These are phyloP conservation scores for Penstemon davidsonii DNA, from an alignment of 257 asterid genomes.

Conservation along the genomic window DNA sequence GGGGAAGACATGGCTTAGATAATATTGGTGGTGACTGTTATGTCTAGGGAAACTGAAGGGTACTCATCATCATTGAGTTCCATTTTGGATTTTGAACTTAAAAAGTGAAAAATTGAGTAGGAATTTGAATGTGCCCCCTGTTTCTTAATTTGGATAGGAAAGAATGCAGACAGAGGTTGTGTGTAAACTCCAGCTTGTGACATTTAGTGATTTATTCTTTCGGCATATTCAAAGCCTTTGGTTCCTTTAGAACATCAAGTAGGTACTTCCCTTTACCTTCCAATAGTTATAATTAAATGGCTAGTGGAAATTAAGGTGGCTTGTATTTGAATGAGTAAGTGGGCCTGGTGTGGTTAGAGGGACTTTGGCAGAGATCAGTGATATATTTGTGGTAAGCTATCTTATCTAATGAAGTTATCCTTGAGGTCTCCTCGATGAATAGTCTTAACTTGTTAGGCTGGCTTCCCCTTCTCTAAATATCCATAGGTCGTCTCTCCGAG, in stretches of 20 bases:
- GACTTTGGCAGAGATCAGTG: too few species aligned
- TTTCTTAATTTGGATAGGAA: background rate
- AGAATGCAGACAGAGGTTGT: background rate
- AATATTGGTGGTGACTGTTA: background rate
- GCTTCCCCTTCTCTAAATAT: background rate
- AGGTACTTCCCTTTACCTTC: background rate
- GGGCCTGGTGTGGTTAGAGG: too few species aligned
- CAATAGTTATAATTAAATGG: background rate
- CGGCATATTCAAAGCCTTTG: background rate
- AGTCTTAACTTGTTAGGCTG: background rate
- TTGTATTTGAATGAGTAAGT: background rate
- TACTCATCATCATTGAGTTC: background rate
- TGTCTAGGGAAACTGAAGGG: background rate
- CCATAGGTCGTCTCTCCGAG: too few species aligned
- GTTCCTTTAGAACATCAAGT: background rate
- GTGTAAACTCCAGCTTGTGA: background rate
- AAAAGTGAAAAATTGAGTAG: background rate
- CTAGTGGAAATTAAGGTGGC: background rate
- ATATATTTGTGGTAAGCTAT: too few species aligned
- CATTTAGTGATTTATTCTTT: background rate
- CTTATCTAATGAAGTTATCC: background rate
- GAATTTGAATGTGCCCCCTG: background rate
- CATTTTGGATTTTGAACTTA: background rate
- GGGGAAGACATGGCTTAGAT: background rate
- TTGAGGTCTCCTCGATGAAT: background rate